Evolutionary conservation across 2,329 filamentous ascomycete species (phyloP).

Genomic region (Pseudogymnoascus sp.): DNA sequence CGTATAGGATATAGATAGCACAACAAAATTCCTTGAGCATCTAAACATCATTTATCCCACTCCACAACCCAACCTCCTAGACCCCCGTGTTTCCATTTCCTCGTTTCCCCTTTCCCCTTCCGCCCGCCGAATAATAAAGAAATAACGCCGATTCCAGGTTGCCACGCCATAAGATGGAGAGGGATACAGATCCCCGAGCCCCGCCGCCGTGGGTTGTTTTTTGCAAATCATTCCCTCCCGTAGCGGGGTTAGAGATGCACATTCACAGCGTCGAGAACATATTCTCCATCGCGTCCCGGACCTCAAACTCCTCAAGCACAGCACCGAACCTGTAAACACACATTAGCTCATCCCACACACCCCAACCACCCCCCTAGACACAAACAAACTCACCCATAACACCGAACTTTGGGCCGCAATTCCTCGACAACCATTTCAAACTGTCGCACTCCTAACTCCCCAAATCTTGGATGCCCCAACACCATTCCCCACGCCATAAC

Average conservation of each 20-base stretch:
- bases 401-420: conserved; percentile 72
- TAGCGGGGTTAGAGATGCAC: neutral
- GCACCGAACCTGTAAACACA: conserved; percentile 50
- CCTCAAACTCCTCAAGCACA: conserved; percentile 60
- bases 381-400: conserved; percentile 69
- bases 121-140: neutral
- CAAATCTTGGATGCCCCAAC: conserved; percentile 60
- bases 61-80: neutral
- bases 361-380: neutral
- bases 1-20: neutral
- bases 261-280: conserved; percentile 19
- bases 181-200: neutral
- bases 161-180: neutral
- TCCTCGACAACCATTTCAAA: conserved; percentile 65
- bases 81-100: neutral
- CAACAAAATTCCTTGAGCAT: neutral
- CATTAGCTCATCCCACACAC: conserved; percentile 16
- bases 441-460: conserved; percentile 58
- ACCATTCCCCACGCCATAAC: conserved; percentile 92
- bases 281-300: conserved; percentile 32
- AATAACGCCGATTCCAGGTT: neutral
- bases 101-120: neutral
- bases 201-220: neutral
- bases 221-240: neutral
- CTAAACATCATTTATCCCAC: neutral